phyloP scores from a whole-genome alignment of 179 eudicot genomes.

The Gypsophila paniculata region DNA sequence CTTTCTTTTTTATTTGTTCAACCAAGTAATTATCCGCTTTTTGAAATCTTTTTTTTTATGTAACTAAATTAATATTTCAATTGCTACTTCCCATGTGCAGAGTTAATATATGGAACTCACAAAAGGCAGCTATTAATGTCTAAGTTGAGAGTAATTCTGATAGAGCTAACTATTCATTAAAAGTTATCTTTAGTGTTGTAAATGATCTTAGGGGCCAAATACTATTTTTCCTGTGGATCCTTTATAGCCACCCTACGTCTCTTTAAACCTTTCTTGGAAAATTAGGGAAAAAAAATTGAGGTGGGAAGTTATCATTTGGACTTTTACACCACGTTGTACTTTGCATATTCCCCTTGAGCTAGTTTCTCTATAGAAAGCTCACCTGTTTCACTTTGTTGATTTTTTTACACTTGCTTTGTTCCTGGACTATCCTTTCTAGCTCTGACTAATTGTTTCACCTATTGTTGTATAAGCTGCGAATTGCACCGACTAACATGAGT shows the following conservation, averaged over 20 bases:
- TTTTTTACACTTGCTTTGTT: not conserved
- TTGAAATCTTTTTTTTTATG: too few relatives aligned
- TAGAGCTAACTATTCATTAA: not conserved
- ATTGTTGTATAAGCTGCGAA: not conserved
- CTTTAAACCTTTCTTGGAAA: slow-evolving; percentile 7
- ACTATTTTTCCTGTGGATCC: slow-evolving; percentile 14
- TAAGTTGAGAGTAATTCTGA: not conserved
- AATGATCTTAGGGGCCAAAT: slow-evolving; percentile 6
- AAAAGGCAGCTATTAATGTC: too few relatives aligned
- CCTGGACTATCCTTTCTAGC: not conserved
- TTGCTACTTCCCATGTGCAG: too few relatives aligned
- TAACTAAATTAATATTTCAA: too few relatives aligned
- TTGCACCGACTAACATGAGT: not conserved
- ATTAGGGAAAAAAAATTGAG: not conserved
- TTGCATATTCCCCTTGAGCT: slow-evolving; percentile 16
- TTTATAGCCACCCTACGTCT: slow-evolving; percentile 17
- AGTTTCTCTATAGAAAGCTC: slow-evolving; percentile 8
- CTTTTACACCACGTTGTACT: slow-evolving; percentile 9
- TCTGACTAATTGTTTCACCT: not conserved
- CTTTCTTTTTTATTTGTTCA: too few relatives aligned
- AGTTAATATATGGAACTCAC: too few relatives aligned
- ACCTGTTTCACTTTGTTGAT: not conserved
- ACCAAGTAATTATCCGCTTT: too few relatives aligned
- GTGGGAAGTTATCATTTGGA: slow-evolving; percentile 5
- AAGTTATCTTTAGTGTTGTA: not conserved